These are phyloP conservation scores for Pseudogymnoascus sp. DNA, from an alignment of 2,329 filamentous ascomycete genomes.

Conservation along the genomic window DNA sequence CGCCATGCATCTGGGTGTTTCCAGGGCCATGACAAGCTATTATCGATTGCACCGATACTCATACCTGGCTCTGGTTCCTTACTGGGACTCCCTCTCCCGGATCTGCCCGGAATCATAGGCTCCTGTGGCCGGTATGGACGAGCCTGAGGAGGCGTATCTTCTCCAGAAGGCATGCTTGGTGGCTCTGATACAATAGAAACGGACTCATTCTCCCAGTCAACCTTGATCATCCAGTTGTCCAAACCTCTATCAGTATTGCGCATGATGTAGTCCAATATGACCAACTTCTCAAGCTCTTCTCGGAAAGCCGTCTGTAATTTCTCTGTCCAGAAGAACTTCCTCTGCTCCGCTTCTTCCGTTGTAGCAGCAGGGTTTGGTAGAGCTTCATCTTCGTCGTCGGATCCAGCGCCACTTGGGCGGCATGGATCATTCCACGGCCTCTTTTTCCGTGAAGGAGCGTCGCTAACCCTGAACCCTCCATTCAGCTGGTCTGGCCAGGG, in stretches of 20 bases:
- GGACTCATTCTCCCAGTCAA: constrained; percentile 75
- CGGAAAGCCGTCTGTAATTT: constrained; percentile 81
- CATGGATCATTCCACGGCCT: constrained; percentile 76
- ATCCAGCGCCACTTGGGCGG: constrained; percentile 50
- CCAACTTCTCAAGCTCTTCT: constrained; percentile 92
- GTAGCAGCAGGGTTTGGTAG: constrained; percentile 31
- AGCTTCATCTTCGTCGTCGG: constrained; percentile 53
- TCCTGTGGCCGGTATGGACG: constrained; percentile 71
- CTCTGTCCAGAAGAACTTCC: constrained; percentile 75
- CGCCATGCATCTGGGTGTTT: constrained; percentile 90
- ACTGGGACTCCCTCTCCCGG: not conserved
- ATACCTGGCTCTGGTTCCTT: constrained; percentile 41
- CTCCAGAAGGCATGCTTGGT: constrained; percentile 41
- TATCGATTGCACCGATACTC: constrained; percentile 87
- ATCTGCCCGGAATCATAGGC: constrained; percentile 57
- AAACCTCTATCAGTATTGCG: constrained; percentile 92
- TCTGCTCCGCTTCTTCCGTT: constrained; percentile 18
- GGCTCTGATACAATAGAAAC: constrained; percentile 84
- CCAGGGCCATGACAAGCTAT: constrained; percentile 97
- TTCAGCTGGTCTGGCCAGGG: constrained; percentile 85
- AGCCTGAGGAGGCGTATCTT: constrained; percentile 31
- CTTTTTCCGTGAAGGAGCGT: constrained; percentile 59
- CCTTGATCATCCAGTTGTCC: constrained; percentile 99
- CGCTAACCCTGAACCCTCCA: constrained; percentile 57
- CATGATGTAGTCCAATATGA: constrained; percentile 98